These are phyloP conservation scores for Calonectria hawksworthii DNA, from an alignment of 2,329 filamentous ascomycete genomes.

Conservation along the genomic window DNA sequence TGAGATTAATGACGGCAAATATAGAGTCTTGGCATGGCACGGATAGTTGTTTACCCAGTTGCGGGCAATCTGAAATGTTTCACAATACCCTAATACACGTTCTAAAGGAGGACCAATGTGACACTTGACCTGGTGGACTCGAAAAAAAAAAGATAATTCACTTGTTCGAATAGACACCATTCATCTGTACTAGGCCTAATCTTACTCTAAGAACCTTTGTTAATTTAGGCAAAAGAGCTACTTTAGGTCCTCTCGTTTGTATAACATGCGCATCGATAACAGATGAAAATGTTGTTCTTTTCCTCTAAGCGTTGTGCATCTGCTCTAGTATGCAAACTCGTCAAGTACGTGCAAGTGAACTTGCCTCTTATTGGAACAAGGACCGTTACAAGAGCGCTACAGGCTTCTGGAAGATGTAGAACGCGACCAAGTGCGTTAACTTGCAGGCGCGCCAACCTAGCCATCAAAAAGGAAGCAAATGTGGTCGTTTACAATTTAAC, in stretches of 20 bases:
- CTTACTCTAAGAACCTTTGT: too few relatives aligned
- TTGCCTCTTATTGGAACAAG: neutral
- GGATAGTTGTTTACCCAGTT: neutral
- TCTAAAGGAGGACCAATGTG: neutral
- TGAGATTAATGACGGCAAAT: constrained; percentile 43
- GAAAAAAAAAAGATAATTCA: neutral
- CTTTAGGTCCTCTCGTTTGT: neutral
- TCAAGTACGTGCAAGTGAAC: neutral
- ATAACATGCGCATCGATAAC: neutral
- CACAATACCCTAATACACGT: neutral
- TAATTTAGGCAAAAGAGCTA: neutral
- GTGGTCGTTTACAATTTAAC: neutral
- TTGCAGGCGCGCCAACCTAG: neutral
- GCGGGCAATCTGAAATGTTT: neutral
- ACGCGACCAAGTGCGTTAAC: neutral
- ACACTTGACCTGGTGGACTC: neutral
- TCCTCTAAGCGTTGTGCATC: too few relatives aligned
- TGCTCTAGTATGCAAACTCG: neutral
- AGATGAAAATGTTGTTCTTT: neutral
- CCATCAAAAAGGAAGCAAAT: neutral
- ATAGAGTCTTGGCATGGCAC: neutral
- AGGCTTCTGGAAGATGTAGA: neutral
- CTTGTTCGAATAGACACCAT: too few relatives aligned
- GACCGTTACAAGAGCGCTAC: neutral
- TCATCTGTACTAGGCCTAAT: too few relatives aligned